Conservation (phyloP, 768 basidiomycete genomes). For the Auricularia auricula-judae region DNA sequence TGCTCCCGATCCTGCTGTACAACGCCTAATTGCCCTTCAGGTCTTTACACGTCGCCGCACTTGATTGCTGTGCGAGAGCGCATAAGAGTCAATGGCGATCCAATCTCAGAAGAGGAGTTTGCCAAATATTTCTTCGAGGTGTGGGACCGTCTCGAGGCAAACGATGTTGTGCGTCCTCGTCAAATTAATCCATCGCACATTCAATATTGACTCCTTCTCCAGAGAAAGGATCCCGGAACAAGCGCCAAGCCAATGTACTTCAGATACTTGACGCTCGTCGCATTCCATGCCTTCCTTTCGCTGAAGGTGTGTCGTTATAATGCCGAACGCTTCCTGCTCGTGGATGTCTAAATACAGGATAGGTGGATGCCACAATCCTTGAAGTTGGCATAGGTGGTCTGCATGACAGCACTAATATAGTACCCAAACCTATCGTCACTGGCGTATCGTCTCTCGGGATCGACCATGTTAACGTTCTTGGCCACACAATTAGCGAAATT, state of each 20-base stretch:
- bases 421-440: constrained; percentile 81
- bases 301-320: constrained; percentile 33
- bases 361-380: constrained; percentile 81
- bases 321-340: not conserved
- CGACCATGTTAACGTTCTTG: constrained; percentile 82
- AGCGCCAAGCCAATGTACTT: constrained; percentile 85
- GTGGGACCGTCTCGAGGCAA: constrained; percentile 72
- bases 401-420: constrained; percentile 93
- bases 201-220: constrained; percentile 3
- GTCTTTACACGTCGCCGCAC: constrained; percentile 94
- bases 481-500: constrained; percentile 80
- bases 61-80: constrained; percentile 92
- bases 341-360: not conserved
- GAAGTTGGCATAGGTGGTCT: constrained; percentile 95
- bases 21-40: constrained; percentile 27
- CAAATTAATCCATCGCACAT: constrained; percentile 5
- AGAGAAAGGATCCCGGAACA: constrained; percentile 42
- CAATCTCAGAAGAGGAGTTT: constrained; percentile 81
- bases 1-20: not conserved
- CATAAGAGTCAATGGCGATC: constrained; percentile 84
- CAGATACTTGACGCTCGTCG: constrained; percentile 83
- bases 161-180: constrained; percentile 39
- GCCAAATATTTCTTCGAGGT: constrained; percentile 91
- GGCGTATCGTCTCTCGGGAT: constrained; percentile 86
- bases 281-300: constrained; percentile 79